phyloP scores from a whole-genome alignment of 306 rosid genomes.

The Abrus pulchellus region DNA sequence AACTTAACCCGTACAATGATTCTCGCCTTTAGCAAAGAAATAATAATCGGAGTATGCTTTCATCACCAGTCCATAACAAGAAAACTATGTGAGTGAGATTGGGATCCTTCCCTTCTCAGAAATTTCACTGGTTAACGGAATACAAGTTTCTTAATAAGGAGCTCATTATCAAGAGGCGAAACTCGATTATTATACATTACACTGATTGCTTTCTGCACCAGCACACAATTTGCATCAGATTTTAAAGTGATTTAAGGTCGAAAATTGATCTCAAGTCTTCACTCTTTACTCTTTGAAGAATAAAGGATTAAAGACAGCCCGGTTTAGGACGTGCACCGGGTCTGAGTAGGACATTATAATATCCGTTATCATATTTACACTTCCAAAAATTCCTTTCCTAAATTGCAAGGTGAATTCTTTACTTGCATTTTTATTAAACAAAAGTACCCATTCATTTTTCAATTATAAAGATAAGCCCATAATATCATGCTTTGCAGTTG shows the following conservation, averaged over 20 bases:
- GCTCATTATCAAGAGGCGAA: constrained; percentile 6
- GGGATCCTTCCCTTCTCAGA: background rate
- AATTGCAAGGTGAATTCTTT: too few relatives aligned
- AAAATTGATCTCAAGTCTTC: background rate
- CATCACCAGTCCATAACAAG: background rate
- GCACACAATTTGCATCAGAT: background rate
- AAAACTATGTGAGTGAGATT: background rate
- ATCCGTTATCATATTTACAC: too few relatives aligned
- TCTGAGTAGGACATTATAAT: too few relatives aligned
- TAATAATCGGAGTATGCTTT: background rate
- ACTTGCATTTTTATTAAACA: too few relatives aligned
- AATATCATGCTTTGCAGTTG: constrained; percentile 30
- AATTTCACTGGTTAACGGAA: background rate
- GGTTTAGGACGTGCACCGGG: background rate
- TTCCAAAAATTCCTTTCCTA: too few relatives aligned
- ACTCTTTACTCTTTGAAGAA: background rate
- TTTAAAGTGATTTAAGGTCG: constrained; percentile 9
- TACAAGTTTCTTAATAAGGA: background rate
- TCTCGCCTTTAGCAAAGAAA: constrained; percentile 16
- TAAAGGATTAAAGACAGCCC: background rate
- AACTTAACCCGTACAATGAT: constrained; percentile 8
- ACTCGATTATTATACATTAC: background rate
- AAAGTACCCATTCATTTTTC: too few relatives aligned
- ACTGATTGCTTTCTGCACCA: constrained; percentile 4
- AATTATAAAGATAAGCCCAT: too few relatives aligned